Evolutionary conservation across 768 basidiomycete genomes (phyloP).

Genomic region (Xerocomus spinulosus): DNA sequence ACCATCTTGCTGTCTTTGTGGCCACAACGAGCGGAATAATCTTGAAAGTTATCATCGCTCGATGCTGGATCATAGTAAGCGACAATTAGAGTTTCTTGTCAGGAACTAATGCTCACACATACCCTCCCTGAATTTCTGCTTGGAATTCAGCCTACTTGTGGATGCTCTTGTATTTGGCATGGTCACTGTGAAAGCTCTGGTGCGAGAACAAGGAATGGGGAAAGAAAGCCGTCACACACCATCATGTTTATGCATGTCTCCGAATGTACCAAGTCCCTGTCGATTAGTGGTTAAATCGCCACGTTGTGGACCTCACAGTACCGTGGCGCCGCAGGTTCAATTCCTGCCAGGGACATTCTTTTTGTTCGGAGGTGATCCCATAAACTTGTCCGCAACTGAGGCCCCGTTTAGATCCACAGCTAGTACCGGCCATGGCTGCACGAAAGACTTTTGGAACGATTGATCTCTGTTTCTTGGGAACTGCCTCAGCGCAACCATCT

Average conservation of each 20-base stretch:
- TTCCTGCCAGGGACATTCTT: constrained; percentile 36
- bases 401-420: no score
- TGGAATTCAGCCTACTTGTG: not conserved
- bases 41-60: not conserved
- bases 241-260: no score
- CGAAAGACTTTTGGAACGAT: constrained; percentile 33
- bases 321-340: constrained; percentile 39
- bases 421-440: constrained; percentile 12
- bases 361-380: no score
- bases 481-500: constrained; percentile 78
- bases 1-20: not conserved
- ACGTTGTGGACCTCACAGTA: constrained; percentile 35
- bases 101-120: not conserved
- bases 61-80: not conserved
- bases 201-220: no score
- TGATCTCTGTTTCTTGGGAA: constrained; percentile 72
- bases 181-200: no score
- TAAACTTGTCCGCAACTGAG: no score
- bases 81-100: not conserved
- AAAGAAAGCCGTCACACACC: no score
- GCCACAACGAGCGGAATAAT: no score
- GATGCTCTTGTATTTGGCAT: constrained; percentile 16
- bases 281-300: constrained; percentile 43
- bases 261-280: constrained; percentile 30
- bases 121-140: not conserved